Evolutionary conservation across 495 filamentous ascomycete genomes (phyloP).

Genomic region (Echria macrotheca): DNA sequence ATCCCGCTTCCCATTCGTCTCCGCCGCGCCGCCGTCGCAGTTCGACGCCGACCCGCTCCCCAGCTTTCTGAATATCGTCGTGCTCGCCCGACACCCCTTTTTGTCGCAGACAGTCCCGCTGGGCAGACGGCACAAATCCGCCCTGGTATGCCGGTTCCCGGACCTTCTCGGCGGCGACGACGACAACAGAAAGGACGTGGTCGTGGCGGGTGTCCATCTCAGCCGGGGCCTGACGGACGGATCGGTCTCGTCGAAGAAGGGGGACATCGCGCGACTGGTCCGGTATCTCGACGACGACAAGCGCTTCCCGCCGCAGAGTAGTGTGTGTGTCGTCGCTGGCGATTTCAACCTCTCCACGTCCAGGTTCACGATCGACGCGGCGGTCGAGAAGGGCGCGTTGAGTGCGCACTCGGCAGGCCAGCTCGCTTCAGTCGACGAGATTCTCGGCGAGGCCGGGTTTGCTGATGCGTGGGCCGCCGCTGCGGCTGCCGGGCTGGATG

Average conservation of each 20-base stretch:
- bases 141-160: constrained; percentile 38
- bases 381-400: constrained; percentile 40
- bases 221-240: constrained; percentile 49
- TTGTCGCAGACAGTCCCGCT: constrained; percentile 45
- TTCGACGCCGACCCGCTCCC: constrained; percentile 45
- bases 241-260: constrained; percentile 44
- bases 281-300: constrained; percentile 34
- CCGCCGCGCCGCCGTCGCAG: constrained; percentile 45
- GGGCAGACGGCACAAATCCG: constrained; percentile 44
- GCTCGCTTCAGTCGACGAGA: constrained; percentile 29
- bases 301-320: constrained; percentile 35
- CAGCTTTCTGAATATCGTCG: constrained; percentile 48
- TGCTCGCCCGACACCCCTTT: constrained; percentile 47
- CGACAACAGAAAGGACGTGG: too few species aligned
- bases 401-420: constrained; percentile 29
- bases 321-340: constrained; percentile 52
- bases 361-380: constrained; percentile 41
- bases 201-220: constrained; percentile 50
- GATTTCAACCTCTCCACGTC: constrained; percentile 56
- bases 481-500: not conserved
- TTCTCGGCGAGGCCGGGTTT: constrained; percentile 30
- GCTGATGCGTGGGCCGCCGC: constrained; percentile 36
- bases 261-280: constrained; percentile 41
- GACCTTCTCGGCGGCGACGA: constrained; percentile 25
- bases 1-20: constrained; percentile 42